Evolutionary conservation across 225 moss, liverwort and hornwort species (phyloP), one percentile per base, ranked within the genome.

Genomic region (Pseudisothecium myosuroides): DNA sequence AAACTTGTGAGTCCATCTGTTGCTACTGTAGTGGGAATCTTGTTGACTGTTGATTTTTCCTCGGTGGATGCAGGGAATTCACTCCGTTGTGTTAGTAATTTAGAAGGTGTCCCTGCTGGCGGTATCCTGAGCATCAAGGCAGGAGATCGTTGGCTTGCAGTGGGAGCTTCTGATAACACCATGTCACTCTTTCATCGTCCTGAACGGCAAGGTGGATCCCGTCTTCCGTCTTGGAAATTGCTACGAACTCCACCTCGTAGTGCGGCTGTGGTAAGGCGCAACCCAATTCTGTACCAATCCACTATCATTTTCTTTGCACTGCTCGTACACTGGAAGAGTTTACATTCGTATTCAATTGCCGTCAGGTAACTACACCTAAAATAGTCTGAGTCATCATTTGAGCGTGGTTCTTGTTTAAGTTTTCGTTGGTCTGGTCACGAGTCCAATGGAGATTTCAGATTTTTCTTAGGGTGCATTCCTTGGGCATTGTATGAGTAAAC

Each of bases 151-250:
- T 99, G 96, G 96, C 90, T 99, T 66, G 97, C 96, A 62, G 92
- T 97, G 84, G 99, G 97, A 88, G 97, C 99, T 81, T 96, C 97
- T 45, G 99, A 99, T 88, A 99, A 99, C 84, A 93, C 97, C 15
- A 95, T 99, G 96, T 99, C 99, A 64, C 91, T 99, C 68, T 99
- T 96, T 87, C 97, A 96, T 89, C 96, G 97, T 63, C 93, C 93
- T 68, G 95, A 95, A 58, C 91, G 94, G 76, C 94, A 92, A 64
- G 88, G 90, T 59, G 94, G 94, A 92, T 94, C 94, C 85, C 91
- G 92, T 71, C 84, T 92, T 68, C 91, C 96, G 80, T 93, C 95
- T 49, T 99, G 99, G 99, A 96, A 97, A 80, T 81, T 99, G 90
- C 95, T 96, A 23, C 95, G 99, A 59, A 97, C 97, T 65, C 96